Evolutionary conservation across 305 asterid species (phyloP).

Genomic region (Fraxinus greggii): DNA sequence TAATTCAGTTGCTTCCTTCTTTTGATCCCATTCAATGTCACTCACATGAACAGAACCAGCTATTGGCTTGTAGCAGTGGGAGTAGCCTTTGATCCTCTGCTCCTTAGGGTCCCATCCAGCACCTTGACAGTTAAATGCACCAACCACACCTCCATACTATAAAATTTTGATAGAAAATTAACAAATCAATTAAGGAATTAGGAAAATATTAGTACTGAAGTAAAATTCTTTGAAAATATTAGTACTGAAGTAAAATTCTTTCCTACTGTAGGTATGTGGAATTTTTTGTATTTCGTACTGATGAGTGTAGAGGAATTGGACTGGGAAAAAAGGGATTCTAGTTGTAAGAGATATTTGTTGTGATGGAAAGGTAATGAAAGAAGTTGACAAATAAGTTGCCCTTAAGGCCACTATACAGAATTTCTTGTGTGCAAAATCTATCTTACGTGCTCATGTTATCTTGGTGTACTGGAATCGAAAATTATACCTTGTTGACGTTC

Average conservation of each 20-base stretch:
- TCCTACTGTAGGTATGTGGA: not conserved
- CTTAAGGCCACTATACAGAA: not conserved
- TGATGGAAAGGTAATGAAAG: not conserved
- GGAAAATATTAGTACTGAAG: not conserved
- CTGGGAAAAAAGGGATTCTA: not conserved
- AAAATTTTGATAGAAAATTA: not conserved
- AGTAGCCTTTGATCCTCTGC: conserved; percentile 61
- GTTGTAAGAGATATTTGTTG: not conserved
- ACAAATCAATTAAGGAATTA: not conserved
- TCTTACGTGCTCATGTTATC: not conserved
- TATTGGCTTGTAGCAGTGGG: conserved; percentile 63
- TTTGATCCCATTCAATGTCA: conserved; percentile 68
- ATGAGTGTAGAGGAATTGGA: not conserved
- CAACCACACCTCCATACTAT: conserved; percentile 76
- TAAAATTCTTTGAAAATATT: not conserved
- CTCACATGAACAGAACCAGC: conserved; percentile 44
- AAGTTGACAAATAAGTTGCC: not conserved
- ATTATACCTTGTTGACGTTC: conserved; percentile 72
- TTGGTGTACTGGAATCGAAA: not conserved
- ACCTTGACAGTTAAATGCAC: conserved; percentile 90
- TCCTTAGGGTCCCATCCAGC: conserved; percentile 87
- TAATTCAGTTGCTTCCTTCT: conserved; percentile 38
- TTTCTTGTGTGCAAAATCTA: not conserved
- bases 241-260: not conserved
- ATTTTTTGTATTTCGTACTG: not conserved